phyloP scores from a whole-genome alignment of 768 basidiomycete species.

The Kwoniella bestiolae region DNA sequence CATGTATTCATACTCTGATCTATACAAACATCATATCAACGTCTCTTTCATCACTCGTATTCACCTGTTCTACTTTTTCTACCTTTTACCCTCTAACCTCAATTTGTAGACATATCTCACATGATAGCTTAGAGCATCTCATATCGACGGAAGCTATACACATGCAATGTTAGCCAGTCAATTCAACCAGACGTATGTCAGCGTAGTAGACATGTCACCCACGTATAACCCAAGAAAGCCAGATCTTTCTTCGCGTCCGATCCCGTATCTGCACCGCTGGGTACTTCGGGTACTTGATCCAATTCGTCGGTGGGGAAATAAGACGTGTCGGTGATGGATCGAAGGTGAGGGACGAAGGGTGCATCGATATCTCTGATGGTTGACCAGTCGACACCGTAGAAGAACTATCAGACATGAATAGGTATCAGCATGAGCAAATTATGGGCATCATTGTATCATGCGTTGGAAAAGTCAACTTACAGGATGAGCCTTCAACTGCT shows the following conservation, averaged over 20 bases:
- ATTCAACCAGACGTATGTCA: constrained; percentile 3
- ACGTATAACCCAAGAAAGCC: constrained; percentile 66
- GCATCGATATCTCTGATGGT: constrained; percentile 85
- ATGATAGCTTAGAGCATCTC: constrained; percentile 51
- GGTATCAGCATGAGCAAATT: not conserved
- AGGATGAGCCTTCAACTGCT: constrained; percentile 86
- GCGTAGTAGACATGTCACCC: constrained; percentile 28
- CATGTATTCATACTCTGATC: not conserved
- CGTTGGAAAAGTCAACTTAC: constrained; percentile 69
- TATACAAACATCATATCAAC: too few relatives aligned
- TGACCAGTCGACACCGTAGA: constrained; percentile 86
- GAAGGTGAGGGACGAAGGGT: constrained; percentile 93
- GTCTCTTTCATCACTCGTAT: too few relatives aligned
- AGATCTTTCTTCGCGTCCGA: constrained; percentile 62
- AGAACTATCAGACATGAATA: constrained; percentile 44
- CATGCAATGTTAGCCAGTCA: too few relatives aligned
- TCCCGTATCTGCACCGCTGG: constrained; percentile 57
- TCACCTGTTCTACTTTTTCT: too few relatives aligned
- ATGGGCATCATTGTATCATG: too few relatives aligned
- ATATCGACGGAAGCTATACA: constrained; percentile 53
- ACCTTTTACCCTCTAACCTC: too few relatives aligned
- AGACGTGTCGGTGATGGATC: constrained; percentile 93
- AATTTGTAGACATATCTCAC: too few relatives aligned
- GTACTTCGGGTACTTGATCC: constrained; percentile 70
- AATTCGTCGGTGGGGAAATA: constrained; percentile 96